A percentile compares a stretch with the other conserved stretches of the same genome.
phyloP scores from a whole-genome alignment of 805 yeast species.

The Lachancea lanzarotensis region DNA sequence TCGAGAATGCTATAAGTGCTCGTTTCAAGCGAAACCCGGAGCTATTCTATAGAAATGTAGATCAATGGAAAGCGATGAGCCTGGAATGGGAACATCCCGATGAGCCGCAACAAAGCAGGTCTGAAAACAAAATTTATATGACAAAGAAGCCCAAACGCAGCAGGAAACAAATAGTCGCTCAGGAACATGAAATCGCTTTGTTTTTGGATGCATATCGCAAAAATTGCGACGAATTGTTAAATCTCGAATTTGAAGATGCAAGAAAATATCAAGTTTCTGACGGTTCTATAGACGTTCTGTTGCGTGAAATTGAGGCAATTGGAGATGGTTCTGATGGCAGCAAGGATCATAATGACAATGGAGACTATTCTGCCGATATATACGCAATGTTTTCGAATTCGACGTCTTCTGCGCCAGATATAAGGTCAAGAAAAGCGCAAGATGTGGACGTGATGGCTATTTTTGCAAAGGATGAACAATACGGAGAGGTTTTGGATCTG shows the following conservation, averaged over 20 bases:
- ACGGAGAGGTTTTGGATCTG: constrained; percentile 62
- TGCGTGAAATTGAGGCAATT: constrained; percentile 9
- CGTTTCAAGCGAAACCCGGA: constrained; percentile 59
- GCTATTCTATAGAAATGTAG: constrained; percentile 35
- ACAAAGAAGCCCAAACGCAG: constrained; percentile 37
- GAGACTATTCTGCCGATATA: constrained; percentile 29
- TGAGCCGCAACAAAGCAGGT: constrained; percentile 11
- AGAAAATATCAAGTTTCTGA: constrained; percentile 36
- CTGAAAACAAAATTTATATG: constrained; percentile 29
- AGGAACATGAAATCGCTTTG: constrained; percentile 58
- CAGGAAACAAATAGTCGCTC: constrained; percentile 46
- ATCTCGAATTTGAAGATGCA: constrained; percentile 4
- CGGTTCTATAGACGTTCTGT: constrained; percentile 29
- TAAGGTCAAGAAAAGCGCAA: constrained; percentile 46
- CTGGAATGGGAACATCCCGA: constrained; percentile 16
- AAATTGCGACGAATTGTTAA: background rate
- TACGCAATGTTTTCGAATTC: constrained; percentile 26
- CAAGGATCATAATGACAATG: no score
- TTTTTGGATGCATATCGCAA: constrained; percentile 44
- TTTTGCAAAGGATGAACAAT: constrained; percentile 55
- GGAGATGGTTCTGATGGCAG: constrained; percentile 18
- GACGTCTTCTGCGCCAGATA: constrained; percentile 11
- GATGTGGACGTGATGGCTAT: constrained; percentile 42
- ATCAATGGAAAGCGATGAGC: constrained; percentile 7
- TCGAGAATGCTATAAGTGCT: constrained; percentile 59